A percentile compares a stretch with the other conserved stretches of the same genome.
Evolutionary conservation across 495 filamentous ascomycete species (phyloP).

Genomic region (Neurospora pannonica): DNA sequence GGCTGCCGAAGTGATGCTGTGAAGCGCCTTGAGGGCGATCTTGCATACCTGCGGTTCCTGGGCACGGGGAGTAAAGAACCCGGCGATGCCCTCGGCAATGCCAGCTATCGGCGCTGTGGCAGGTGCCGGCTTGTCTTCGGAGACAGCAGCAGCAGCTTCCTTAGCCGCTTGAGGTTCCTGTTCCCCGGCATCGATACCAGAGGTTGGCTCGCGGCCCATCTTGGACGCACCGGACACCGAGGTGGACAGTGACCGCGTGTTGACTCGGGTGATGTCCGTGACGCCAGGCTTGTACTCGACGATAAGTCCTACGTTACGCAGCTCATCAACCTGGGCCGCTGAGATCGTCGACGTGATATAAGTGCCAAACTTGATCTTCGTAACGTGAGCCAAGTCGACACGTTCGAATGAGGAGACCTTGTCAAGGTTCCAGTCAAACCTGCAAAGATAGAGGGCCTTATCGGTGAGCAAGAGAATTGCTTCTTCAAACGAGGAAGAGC

Average conservation of each 20-base stretch:
- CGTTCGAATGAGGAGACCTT: slow-evolving; percentile 85
- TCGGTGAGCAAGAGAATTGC: slow-evolving; percentile 79
- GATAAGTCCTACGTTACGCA: slow-evolving; percentile 72
- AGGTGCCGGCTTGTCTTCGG: background rate
- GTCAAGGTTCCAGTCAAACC: slow-evolving; percentile 87
- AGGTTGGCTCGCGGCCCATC: background rate
- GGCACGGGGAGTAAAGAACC: slow-evolving; percentile 19
- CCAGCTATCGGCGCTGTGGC: background rate
- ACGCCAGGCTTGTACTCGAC: slow-evolving; percentile 62
- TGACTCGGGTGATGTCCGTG: slow-evolving; percentile 60
- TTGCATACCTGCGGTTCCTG: slow-evolving; percentile 19
- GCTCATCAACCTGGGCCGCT: slow-evolving; percentile 59
- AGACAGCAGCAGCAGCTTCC: background rate
- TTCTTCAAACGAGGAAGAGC: slow-evolving; percentile 72
- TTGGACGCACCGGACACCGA: slow-evolving; percentile 35
- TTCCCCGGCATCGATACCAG: slow-evolving; percentile 1
- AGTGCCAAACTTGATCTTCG: slow-evolving; percentile 62
- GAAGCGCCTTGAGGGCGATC: slow-evolving; percentile 52
- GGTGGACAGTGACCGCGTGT: slow-evolving; percentile 66
- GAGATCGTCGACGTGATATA: slow-evolving; percentile 86
- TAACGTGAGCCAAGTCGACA: slow-evolving; percentile 65
- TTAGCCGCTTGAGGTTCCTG: slow-evolving; percentile 1
- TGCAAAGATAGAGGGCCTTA: slow-evolving; percentile 71
- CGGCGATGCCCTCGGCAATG: slow-evolving; percentile 13
- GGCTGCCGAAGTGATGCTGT: slow-evolving; percentile 41